These are phyloP conservation scores for Neurospora sp. DNA, from an alignment of 495 filamentous ascomycete species.

Conservation along the genomic window DNA sequence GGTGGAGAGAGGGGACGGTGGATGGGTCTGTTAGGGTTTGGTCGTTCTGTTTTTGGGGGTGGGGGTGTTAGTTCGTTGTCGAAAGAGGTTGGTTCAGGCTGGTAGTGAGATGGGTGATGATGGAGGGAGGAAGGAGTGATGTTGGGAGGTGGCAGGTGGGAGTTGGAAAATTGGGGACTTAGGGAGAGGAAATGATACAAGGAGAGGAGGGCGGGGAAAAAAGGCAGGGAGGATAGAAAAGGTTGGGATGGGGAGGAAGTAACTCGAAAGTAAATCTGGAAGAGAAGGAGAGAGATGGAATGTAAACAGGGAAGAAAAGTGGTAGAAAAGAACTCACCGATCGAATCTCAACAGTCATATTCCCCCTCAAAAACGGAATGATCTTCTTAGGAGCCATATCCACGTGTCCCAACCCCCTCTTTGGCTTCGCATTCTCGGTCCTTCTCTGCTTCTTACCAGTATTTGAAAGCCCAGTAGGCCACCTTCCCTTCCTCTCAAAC, in stretches of 20 bases:
- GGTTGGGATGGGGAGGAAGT: no score
- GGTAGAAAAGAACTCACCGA: slow-evolving; percentile 5
- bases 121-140: no score
- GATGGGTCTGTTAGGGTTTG: slow-evolving; percentile 2
- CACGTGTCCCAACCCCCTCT: not conserved
- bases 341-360: slow-evolving; percentile 11
- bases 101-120: no score
- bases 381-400: slow-evolving; percentile 1
- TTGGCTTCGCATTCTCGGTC: not conserved
- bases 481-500: not conserved
- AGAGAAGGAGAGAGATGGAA: no score
- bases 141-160: no score
- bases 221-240: no score
- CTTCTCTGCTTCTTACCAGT: not conserved
- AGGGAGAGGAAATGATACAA: no score
- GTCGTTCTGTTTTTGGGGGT: slow-evolving; percentile 6
- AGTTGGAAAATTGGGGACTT: no score
- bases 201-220: no score
- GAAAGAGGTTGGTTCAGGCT: no score
- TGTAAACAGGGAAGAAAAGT: no score
- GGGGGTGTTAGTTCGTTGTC: not conserved
- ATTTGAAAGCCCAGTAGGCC: not conserved
- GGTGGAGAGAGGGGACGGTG: slow-evolving; percentile 12
- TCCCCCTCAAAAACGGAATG: slow-evolving; percentile 10
- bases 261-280: no score